Evolutionary conservation across 352 stramenopile genomes (phyloP), one percentile per base, ranked within the genome.

Genomic region (Phytophthora litchii): DNA sequence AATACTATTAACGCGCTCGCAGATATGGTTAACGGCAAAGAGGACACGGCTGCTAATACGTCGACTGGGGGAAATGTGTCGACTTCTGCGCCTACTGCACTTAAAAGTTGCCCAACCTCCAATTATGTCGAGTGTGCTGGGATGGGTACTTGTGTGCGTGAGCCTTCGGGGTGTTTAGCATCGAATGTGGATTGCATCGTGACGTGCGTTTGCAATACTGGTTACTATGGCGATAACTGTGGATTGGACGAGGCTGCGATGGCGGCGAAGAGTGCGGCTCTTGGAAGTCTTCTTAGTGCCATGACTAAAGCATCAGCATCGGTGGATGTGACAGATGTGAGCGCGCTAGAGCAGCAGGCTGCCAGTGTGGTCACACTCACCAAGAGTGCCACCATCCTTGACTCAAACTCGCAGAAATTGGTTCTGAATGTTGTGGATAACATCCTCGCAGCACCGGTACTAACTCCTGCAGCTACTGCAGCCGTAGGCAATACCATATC

Each of bases 331-430:
- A 78, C 57, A 1, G 80, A 89, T 46, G 49, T 72, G 3, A 67
- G 73, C 7, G 76, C 77, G 0, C 63, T 91, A 42, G 82, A 91
- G 43, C 82, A 89, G 35, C 71, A 89, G 31, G 79, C 79, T 16
- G 67, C 78, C 3, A 88, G 79, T 44, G 79, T 89, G 2, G 76
- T 72, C 6, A 88, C 76, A n/a, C 74, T 91, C 8, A 87, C 82
- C 1, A 86, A 88, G 35, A 88, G 72, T 23, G 78, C 80, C 13
- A 70, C 56, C 0, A 76, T 89, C 3, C 56, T 91, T 3, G 79
- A 86, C n/a, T 32, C 64, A 1, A 72, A 64, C 4, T 66, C 79
- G 0, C 77, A 89, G 41, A 54, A 62, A 0, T 60, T 85, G 23
- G 76, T 77, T n/a, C 34, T 91, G 5, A 79, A 67, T 25, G 71